Evolutionary conservation across 2,329 filamentous ascomycete genomes (phyloP), one percentile per base, ranked within the genome.

Genomic region (Xenoacremonium recifei): DNA sequence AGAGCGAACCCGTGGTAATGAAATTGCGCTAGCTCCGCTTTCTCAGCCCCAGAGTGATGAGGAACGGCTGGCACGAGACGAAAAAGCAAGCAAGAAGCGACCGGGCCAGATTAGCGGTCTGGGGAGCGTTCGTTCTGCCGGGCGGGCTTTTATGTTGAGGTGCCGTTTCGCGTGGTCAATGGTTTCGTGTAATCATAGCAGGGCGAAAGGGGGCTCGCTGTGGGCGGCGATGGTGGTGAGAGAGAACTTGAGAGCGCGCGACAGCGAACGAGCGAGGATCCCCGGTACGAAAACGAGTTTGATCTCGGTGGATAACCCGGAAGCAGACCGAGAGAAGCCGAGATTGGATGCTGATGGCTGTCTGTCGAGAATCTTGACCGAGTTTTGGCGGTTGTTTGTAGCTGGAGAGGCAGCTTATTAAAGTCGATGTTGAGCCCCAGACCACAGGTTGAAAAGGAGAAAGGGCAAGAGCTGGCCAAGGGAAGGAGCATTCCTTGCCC

Each of bases 371-470:
- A n/a, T n/a, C n/a, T 32, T 11, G 9, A 32, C 9, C 9, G 29
- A 32, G 9, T 32, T 10, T 32, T 32, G 29, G 15, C 15, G 29
- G 29, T 32, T n/a, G 29, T 11, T 32, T 32, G 29, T 32, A 6
- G 29, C 15, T 27, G 23, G 29, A 32, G 29, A 6, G 15, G 29
- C 6, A 15, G 15, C 6, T 10, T 6, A 6, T 11, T 11, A 15
- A 32, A 32, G 15, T 6, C 15, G 29, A 11, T 15, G 29, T 32
- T 11, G 29, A 32, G 29, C 29, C 29, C n/a, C 30, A 30, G 30
- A 40, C 39, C 37, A 39, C 30, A 38, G 25, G 16, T 35, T 39
- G 37, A 36, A 39, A 25, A 34, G 12, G 23, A 25, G 15, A 32
- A 31, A 19, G 18, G 35, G 33, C 20, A 44, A 40, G 37, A 18